Evolutionary conservation across 176 grass and related monocot genomes (phyloP), one percentile per base, ranked within the genome.

Genomic region (Aegilops sharonensis): DNA sequence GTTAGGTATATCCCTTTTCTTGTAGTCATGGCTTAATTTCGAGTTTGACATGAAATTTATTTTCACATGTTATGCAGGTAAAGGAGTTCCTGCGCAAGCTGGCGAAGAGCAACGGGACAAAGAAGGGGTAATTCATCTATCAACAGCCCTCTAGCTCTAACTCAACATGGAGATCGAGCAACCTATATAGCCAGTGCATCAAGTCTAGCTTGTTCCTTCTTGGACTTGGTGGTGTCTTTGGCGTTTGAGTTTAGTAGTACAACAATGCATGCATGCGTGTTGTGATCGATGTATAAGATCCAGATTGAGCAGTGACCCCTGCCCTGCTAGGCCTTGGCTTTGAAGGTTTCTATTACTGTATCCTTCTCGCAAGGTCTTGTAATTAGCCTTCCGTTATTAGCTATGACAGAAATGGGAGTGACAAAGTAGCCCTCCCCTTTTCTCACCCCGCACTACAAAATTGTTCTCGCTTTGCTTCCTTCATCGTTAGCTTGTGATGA

Each of bases 51-150:
- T 72, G 79, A 8, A 31, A 17, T 48, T 45, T 27, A 9, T 45
- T 47, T 64, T 8, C 65, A 68, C 29, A 9, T 54, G 65, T 18
- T 30, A 25, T 45, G 29, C 66, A 90, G 89, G 89, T 90, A 2
- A 87, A 78, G 57, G 89, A 90, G 42, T 87, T 90, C 56, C 73
- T 90, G 60, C 8, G 54, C 67, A 83, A 78, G 79, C 66, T 90
- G 84, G 88, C 71, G 83, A 82, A 78, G 60, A 21, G 70, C 70
- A 84, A 50, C 61, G 77, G 43, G 42, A 23, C 23, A 13, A 77
- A 15, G 78, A 77, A 15, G 78, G 73, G 73, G 24, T 77, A 27
- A 11, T 62, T 68, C 72, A 37, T 36, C 1, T 9, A 34, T 11
- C 35, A 66, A 20, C 73, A 15, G 71, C 20, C 18, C 27, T 23